Evolutionary conservation across 1,284 basidiomycete species (phyloP), one percentile per base, ranked within the genome.

Genomic region (Ceratobasidium sp.): DNA sequence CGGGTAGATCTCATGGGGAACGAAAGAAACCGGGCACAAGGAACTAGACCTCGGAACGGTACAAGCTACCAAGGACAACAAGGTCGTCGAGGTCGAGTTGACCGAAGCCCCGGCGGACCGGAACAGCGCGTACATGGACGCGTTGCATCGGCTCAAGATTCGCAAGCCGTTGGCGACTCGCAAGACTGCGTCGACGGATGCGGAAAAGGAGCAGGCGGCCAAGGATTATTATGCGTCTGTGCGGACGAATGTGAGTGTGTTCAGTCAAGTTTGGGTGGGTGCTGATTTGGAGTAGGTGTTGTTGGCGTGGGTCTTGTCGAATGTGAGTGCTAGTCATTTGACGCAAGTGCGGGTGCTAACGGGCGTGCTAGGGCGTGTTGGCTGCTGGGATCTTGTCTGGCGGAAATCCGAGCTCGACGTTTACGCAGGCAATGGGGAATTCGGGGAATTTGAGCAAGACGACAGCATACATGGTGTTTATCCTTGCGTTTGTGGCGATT

Each of bases 141-240:
- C 95, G 0, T 81, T 98, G 44, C 83, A 86, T 69, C 93, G 94
- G 75, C 82, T 98, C 47, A 85, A 87, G 59, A 86, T 88, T 39
- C 81, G 87, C 27, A 86, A 87, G 74, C 85, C 89, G 72, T 70
- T 60, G 54, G 62, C 64, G 4, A 42, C 46, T n/a, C 54, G 66
- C 0, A 77, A 78, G 74, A 73, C 78, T 58, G 73, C 79, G 50
- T 73, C 76, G 19, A 76, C 76, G 41, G 73, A 76, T 13, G 82
- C 83, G 41, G 84, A 91, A 78, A 84, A 82, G 73, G 91, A 93
- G 73, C 85, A 89, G 74, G 84, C 84, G 14, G 90, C 90, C 21
- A 91, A 90, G 76, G 91, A 93, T 75, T 91, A 92, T 76, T 95
- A 94, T 77, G 91, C 91, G 0, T 91, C 90, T 76, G 91, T 97